These are phyloP conservation scores for Trichomonas tenax DNA, from an alignment of 208 protist species.

Conservation along the genomic window DNA sequence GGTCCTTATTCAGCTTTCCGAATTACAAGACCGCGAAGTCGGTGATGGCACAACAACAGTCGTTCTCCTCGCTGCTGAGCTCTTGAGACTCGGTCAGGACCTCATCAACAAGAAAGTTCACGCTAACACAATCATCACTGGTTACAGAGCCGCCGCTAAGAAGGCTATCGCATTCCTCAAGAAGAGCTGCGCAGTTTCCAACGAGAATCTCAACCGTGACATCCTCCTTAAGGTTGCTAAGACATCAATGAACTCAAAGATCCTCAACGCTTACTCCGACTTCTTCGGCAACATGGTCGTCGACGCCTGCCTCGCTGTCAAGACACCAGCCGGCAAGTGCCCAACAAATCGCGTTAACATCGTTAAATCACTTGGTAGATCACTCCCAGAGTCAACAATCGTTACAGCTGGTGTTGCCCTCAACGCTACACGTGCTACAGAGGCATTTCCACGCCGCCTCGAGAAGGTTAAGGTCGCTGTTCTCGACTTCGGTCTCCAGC, in stretches of 20 bases:
- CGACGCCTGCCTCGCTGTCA: slow-evolving; percentile 56
- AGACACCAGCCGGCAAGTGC: slow-evolving; percentile 43
- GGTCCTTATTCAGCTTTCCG: slow-evolving; percentile 89
- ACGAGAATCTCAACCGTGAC: slow-evolving; percentile 63
- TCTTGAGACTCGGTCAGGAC: slow-evolving; percentile 52
- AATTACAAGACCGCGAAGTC: slow-evolving; percentile 94
- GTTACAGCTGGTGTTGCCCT: not conserved
- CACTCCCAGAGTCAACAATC: not conserved
- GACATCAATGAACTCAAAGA: slow-evolving; percentile 98
- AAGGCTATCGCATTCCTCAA: not conserved
- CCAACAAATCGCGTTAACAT: not conserved
- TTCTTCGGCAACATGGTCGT: slow-evolving; percentile 90
- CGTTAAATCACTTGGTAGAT: slow-evolving; percentile 17
- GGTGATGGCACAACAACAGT: slow-evolving; percentile 97
- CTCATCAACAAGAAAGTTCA: slow-evolving; percentile 16
- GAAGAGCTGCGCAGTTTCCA: slow-evolving; percentile 21
- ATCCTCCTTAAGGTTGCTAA: slow-evolving; percentile 82
- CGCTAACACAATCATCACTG: not conserved
- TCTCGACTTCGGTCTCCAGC: slow-evolving; percentile 92
- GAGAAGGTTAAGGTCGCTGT: slow-evolving; percentile 89
- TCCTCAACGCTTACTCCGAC: slow-evolving; percentile 66
- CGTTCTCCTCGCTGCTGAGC: slow-evolving; percentile 95
- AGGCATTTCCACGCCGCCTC: slow-evolving; percentile 73
- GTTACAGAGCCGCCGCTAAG: not conserved
- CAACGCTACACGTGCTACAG: not conserved